Evolutionary conservation across 768 basidiomycete species (phyloP), one percentile per base, ranked within the genome.

Genomic region (Agaricus subrufescens): DNA sequence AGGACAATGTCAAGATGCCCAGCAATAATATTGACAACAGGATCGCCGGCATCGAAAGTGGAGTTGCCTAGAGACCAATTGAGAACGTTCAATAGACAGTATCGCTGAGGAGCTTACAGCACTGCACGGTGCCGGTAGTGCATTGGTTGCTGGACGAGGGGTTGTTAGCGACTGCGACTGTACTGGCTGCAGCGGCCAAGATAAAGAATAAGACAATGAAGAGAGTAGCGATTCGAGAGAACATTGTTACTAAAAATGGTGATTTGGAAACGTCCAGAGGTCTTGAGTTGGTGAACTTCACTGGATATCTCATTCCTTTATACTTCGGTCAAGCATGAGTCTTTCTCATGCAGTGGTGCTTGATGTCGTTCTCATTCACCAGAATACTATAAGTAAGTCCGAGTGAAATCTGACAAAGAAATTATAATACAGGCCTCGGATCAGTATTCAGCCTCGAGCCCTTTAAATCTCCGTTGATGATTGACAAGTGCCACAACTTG

Each of bases 1-100:
- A 75, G 23, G 8, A 63, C 57, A 31, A 75, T 53, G 19, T 72
- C 73, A 8, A 78, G 60, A 38, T 74, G 66, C 19, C 65, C 65
- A 7, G 67, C 56, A 34, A 77, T 37, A 7, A 60, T 9, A 1
- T 43, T 23, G 10, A 61, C 62, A 7, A 57, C 11, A 12, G 54
- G 37, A 38, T 62, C 55, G 34, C 58, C 60, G 10, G 65, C 59
- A 0, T 25, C 50, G 1, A 59, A 46, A 10, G 73, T 59, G 4
- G 61, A 60, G 61, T 76, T 67, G 66, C 59, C 37, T 50, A 14
- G 6, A 23, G 19, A 47, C 26, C 37, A 10, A 25, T 30, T 47
- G 15, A 47, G 46, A 12, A 14, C 26, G 43, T 64, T 25, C 19
- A 48, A 50, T 2, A 19, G 48, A 25, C 43, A 15, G 14, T 19